phyloP scores from a whole-genome alignment of 2,329 filamentous ascomycete genomes.

The Fusarium denticulatum region DNA sequence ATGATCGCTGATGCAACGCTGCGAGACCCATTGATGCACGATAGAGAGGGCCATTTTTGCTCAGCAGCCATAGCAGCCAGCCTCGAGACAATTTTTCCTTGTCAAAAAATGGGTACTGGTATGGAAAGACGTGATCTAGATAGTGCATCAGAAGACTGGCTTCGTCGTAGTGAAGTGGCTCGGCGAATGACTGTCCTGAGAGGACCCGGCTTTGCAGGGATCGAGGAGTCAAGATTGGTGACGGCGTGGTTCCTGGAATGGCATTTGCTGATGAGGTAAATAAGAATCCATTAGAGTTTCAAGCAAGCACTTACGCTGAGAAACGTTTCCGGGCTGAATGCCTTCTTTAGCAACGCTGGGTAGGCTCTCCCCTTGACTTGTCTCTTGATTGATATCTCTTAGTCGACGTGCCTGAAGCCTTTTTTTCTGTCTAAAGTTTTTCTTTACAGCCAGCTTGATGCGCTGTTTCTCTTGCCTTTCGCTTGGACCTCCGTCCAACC shows the following conservation, averaged over 20 bases:
- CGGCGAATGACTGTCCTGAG: background rate
- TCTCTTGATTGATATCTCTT: background rate
- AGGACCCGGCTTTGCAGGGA: background rate
- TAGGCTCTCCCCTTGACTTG: accelerated
- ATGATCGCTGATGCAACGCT: background rate
- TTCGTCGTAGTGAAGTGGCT: background rate
- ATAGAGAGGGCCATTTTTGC: background rate
- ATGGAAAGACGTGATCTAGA: background rate
- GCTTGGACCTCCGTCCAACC: background rate
- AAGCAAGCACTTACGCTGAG: background rate
- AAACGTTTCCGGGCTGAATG: accelerated
- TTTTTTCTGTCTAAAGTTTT: background rate
- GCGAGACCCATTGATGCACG: background rate
- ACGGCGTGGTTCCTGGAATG: accelerated
- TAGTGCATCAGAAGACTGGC: background rate
- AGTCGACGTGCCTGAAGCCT: background rate
- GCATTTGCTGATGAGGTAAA: background rate
- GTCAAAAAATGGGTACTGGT: background rate
- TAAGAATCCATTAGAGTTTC: accelerated
- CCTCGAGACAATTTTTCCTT: background rate
- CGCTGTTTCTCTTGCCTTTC: background rate
- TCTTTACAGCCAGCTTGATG: background rate
- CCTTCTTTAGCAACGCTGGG: accelerated
- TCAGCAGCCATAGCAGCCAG: background rate
- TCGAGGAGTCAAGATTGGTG: background rate